These are phyloP conservation scores for Vaucheria bursata DNA, from an alignment of 352 stramenopile genomes.

Conservation along the genomic window DNA sequence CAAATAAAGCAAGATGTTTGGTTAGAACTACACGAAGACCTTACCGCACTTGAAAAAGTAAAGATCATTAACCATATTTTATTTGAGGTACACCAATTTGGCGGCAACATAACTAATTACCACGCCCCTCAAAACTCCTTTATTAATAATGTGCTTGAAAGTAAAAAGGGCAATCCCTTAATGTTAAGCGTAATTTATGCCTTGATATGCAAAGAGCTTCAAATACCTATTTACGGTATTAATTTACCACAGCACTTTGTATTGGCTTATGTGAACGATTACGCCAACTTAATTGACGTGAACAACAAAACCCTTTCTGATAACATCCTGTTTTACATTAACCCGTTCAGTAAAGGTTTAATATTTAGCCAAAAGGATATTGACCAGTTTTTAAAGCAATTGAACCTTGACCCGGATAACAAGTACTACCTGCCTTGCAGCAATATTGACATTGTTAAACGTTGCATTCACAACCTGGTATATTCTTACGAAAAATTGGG, in stretches of 20 bases:
- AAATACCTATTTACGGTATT: neutral
- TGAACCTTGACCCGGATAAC: neutral
- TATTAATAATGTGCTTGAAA: neutral
- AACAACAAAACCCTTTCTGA: neutral
- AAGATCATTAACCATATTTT: neutral
- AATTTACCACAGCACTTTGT: slow-evolving; percentile 1
- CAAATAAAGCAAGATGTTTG: neutral
- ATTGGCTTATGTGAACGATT: neutral
- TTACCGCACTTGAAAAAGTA: neutral
- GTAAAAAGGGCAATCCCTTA: neutral
- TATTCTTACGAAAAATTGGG: neutral
- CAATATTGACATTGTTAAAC: slow-evolving; percentile 3
- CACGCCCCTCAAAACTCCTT: neutral
- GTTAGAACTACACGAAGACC: neutral
- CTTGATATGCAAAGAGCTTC: neutral
- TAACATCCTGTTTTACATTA: neutral
- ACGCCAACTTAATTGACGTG: neutral
- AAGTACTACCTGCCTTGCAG: neutral
- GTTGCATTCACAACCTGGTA: neutral
- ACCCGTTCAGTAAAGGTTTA: neutral
- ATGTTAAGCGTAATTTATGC: neutral
- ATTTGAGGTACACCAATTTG: neutral
- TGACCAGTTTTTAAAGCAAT: neutral
- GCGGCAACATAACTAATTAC: neutral
- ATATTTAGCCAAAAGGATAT: neutral